Evolutionary conservation across 371 early-diverging fungal species (phyloP).

Genomic region (Mucor indicus): DNA sequence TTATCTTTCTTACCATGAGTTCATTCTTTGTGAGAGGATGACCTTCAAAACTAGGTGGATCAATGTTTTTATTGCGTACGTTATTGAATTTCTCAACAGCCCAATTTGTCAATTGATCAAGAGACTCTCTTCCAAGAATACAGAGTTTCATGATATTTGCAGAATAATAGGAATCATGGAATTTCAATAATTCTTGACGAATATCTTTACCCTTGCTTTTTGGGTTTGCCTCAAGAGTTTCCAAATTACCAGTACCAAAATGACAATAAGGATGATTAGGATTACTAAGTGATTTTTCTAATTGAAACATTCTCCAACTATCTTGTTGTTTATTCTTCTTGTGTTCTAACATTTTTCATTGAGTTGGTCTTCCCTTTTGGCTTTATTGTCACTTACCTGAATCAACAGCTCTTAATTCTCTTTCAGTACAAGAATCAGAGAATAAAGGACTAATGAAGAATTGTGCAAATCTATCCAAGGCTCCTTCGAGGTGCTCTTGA

Average conservation of each 20-base stretch:
- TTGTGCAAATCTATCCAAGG: slow-evolving; percentile 92
- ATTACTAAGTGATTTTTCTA: slow-evolving; percentile 79
- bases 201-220: slow-evolving; percentile 71
- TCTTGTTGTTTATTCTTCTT: slow-evolving; percentile 90
- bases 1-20: slow-evolving; percentile 55
- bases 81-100: slow-evolving; percentile 76
- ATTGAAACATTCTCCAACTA: slow-evolving; percentile 80
- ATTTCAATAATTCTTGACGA: slow-evolving; percentile 81
- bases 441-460: slow-evolving; percentile 93
- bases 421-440: slow-evolving; percentile 80
- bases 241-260: slow-evolving; percentile 85
- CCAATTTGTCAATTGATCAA: slow-evolving; percentile 82
- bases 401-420: slow-evolving; percentile 93
- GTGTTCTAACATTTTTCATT: slow-evolving; percentile 76
- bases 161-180: slow-evolving; percentile 87
- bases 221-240: slow-evolving; percentile 82
- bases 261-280: slow-evolving; percentile 81
- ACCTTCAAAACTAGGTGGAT: slow-evolving; percentile 64
- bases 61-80: slow-evolving; percentile 70
- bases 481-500: slow-evolving; percentile 83
- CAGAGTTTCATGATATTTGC: slow-evolving; percentile 95
- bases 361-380: too few relatives aligned
- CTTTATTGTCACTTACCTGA: too few relatives aligned
- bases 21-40: slow-evolving; percentile 78
- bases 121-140: slow-evolving; percentile 84